Evolutionary conservation across 306 rosid genomes (phyloP), one percentile per base, ranked within the genome.

Genomic region (Pyrus pyrifolia): DNA sequence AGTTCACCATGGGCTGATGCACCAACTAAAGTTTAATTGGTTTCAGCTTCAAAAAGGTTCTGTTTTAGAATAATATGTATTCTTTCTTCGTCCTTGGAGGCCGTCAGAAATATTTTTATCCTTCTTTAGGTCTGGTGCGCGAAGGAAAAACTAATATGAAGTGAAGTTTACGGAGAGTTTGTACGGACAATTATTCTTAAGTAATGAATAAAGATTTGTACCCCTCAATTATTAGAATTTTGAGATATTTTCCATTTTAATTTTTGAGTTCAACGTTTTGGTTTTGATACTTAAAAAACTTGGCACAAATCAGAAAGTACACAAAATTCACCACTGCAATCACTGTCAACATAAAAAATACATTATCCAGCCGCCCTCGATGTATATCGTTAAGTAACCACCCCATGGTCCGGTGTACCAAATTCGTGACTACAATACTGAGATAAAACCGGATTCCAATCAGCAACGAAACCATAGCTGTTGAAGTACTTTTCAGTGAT

Each of bases 371-470:
- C 13, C 80, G 13, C 31, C 85, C 85, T 2, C 70, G 64, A 19
- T 82, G 78, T 29, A 78, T 82, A 66, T 78, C 42, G 10, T 82
- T n/a, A 3, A 76, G 82, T 29, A 74, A 17, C 85, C 82, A 31
- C 5, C 33, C 33, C 3, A 80, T 82, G 4, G 11, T 52, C 42
- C n/a, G 58, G 23, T 62, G 38, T 7, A 63, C 25, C 67, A 74
- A 51, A 69, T 74, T 64, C 1, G 68, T 82, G 13, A 73, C 10
- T 11, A 68, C 77, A 4, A 80, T 51, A 62, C 82, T 74, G 5
- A 74, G 77, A 44, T 52, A 82, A 17, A 27, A 55, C 45, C 86
- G 77, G 9, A 78, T 74, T 63, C 82, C 86, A n/a, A 82, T 57
- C 69, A 70, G 19, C 21, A 82, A 18, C 8, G 76, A 73, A 4